These are phyloP conservation scores for Leccinum longicurvipes DNA, from an alignment of 768 basidiomycete genomes.

Conservation along the genomic window DNA sequence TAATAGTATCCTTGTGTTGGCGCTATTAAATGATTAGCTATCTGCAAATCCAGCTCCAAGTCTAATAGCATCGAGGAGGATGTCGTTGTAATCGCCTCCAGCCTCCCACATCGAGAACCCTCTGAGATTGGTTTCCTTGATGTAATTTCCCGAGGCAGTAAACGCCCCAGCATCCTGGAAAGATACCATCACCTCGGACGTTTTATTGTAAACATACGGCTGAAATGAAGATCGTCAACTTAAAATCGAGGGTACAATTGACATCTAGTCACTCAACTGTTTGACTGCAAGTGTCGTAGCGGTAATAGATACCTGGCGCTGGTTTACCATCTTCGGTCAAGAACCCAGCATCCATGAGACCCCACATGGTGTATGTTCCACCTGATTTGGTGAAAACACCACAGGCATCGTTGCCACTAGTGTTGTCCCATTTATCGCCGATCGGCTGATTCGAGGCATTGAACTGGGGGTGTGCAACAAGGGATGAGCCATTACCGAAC, in stretches of 20 bases:
- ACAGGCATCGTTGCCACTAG: constrained; percentile 49
- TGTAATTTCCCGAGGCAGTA: constrained; percentile 57
- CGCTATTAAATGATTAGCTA: background rate
- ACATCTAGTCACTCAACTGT: constrained; percentile 47
- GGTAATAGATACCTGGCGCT: constrained; percentile 47
- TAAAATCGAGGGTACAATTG: background rate
- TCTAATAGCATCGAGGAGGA: constrained; percentile 56
- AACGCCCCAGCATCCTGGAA: constrained; percentile 64
- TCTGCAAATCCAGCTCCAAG: background rate
- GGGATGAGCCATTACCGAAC: constrained; percentile 30
- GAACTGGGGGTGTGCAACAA: constrained; percentile 51
- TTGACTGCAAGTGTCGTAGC: constrained; percentile 67
- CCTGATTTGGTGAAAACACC: constrained; percentile 44
- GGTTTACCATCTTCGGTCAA: constrained; percentile 32
- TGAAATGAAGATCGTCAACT: constrained; percentile 28
- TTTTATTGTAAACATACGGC: constrained; percentile 65
- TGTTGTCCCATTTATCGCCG: constrained; percentile 58
- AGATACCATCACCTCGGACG: constrained; percentile 55
- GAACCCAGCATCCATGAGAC: constrained; percentile 55
- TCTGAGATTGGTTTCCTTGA: constrained; percentile 47
- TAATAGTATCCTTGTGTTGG: background rate
- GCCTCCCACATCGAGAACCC: constrained; percentile 76
- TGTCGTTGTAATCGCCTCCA: constrained; percentile 60
- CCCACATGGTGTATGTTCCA: constrained; percentile 60
- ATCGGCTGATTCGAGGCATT: constrained; percentile 39